These are phyloP conservation scores for Carallia brachiata DNA, from an alignment of 345 rosid genomes.

Conservation along the genomic window DNA sequence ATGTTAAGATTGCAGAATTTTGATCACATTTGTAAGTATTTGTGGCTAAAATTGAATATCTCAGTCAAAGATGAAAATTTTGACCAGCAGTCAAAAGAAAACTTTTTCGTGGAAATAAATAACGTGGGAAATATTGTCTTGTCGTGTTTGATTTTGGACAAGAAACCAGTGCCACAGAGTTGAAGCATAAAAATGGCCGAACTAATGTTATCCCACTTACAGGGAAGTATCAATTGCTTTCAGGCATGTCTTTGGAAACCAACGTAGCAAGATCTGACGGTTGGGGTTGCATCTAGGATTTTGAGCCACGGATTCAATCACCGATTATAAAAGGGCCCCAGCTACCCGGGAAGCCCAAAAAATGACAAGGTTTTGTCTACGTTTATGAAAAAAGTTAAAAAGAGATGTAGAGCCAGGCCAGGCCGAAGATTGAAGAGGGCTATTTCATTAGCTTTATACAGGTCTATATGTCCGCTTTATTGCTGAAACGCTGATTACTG, in stretches of 20 bases:
- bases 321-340: neutral
- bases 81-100: too few species aligned
- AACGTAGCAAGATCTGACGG: constrained; percentile 23
- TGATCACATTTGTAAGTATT: too few species aligned
- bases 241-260: constrained; percentile 11
- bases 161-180: too few species aligned
- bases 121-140: too few species aligned
- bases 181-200: neutral
- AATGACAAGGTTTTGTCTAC: neutral
- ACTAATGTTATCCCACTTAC: neutral
- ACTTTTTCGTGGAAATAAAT: too few species aligned
- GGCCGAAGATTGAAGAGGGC: too few species aligned
- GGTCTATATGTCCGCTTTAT: constrained; percentile 1
- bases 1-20: too few species aligned
- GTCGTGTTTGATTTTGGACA: too few species aligned
- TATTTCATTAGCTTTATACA: constrained; percentile 30
- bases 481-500: constrained; percentile 11
- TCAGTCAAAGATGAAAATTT: too few species aligned
- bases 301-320: neutral
- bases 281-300: constrained; percentile 17
- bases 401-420: too few species aligned
- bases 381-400: neutral
- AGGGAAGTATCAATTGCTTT: neutral
- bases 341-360: neutral
- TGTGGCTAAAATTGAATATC: too few species aligned